Base-by-base conservation (phyloP, 2,329 filamentous ascomycete genomes). In the Seiridium cupressi region DNA sequence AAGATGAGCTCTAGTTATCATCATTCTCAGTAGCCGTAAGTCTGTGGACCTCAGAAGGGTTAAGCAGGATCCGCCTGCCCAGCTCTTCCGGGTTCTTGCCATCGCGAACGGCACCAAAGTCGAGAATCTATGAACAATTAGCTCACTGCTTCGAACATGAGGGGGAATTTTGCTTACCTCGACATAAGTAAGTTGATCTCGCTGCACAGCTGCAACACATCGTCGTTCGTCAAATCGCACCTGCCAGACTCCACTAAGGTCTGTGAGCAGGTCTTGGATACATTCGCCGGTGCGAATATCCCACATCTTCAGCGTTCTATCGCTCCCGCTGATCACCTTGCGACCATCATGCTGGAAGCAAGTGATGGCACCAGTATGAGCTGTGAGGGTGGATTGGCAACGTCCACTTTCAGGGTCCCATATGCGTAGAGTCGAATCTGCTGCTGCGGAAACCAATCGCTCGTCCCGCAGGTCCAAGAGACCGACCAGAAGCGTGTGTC, bases 261-360 rank as follows among this genome's bases (percentile, higher is more conserved):
- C 93, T 11, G 92, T 97, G 69, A 99, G 81, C 47, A 99, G 84
- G 74, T 99, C 94, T 66, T 94, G 91, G 57, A 97, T 88, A 73
- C 93, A 97, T 69, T 97, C 91, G 54, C 95, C 95, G 1, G 89
- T 96, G 69, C 88, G 87, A 55, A 97, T 90, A 70, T 99, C 92
- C 95, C 95, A 99, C 92, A 99, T 96, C 81, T 99, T 99, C 64
- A 99, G 81, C 3, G 92, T 97, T 69, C 94, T 89, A 74, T 99
- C 95, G 61, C 92, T 97, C 59, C 95, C 95, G 46, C 92, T 96
- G 60, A 99, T 97, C 40, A 99, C 93, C 73, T 99, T 99, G 66
- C 93, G 90, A 0, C 90, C 92, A 72, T 99, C 95, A 68, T 99
- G 95, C 75, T 99, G 95, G 76, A 99, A 99, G 75, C 95, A 99